Base-by-base conservation (phyloP, 306 rosid genomes). In the Trifolium pratense region DNA sequence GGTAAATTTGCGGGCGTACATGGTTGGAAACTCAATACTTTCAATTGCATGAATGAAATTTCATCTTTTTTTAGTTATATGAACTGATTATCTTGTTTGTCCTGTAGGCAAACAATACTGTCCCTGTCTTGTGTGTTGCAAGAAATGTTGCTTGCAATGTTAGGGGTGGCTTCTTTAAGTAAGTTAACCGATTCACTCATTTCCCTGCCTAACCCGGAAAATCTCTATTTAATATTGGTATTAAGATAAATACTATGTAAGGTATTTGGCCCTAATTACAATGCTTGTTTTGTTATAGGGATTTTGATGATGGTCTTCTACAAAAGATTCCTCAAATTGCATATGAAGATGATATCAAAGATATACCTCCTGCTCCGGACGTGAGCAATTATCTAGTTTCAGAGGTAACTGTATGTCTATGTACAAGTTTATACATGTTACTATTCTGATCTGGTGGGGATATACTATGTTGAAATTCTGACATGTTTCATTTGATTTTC, bases 101-200 rank as follows among this genome's bases (percentile, higher is more conserved):
- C 43, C 60, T 87, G 84, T 58, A 95, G 99, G 97, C 87, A 68
- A 91, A 83, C 74, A 95, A 87, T 85, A 79, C 88, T 7, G 71
- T 90, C 80, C 99, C 99, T 78, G 91, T 95, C 75, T 75, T 95
- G 83, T 95, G 99, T 66, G 95, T 91, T 73, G 99, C 99, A 62
- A 90, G 99, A 80, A 95, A 95, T 78, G 97, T 95, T 51, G 99
- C 99, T 66, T 95, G 99, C 89, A 91, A 90, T 77, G 97, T 95
- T 62, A 88, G 99, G 80, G 99, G 99, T 43, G 96, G 96, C 43
- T 95, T 91, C 83, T 95, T 95, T 85, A 95, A 87, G 99, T 95
- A 88, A 88, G 71, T 70, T 39, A 55, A 26, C 39, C 29, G 10
- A 8, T 18, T 61, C 34, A 39, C 68, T 31, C 3, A 21, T 39